Evolutionary conservation across 2,329 filamentous ascomycete genomes (phyloP).

Genomic region (Fusarium burgessii): DNA sequence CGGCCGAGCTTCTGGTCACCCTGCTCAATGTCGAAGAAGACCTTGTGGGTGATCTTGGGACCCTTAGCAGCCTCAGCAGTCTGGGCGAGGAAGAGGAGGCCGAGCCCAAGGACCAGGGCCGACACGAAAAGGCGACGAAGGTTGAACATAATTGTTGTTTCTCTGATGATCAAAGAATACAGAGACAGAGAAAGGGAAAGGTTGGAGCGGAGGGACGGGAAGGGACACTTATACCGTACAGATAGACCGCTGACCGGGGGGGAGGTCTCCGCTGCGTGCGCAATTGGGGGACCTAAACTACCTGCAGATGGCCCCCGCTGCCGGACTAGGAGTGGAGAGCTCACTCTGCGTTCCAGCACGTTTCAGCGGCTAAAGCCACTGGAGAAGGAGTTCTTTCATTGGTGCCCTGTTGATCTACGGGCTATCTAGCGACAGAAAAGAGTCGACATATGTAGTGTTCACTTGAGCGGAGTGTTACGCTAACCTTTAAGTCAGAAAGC

Average conservation of each 20-base stretch:
- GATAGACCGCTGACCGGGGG: conserved; percentile 27
- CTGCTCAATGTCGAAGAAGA: conserved; percentile 86
- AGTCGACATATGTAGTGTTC: background rate
- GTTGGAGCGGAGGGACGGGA: conserved; percentile 26
- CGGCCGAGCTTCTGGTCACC: conserved; percentile 80
- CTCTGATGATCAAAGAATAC: conserved; percentile 34
- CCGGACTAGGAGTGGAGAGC: conserved; percentile 31
- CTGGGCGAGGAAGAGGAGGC: conserved; percentile 81
- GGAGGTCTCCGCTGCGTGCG: conserved; percentile 28
- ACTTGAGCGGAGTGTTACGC: background rate
- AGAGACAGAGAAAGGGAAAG: conserved; percentile 14
- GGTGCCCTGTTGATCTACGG: conserved; percentile 4
- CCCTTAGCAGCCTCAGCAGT: conserved; percentile 82
- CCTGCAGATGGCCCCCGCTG: conserved; percentile 22
- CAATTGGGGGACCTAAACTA: conserved; percentile 35
- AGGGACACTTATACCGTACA: conserved; percentile 46
- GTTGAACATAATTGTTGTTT: conserved; percentile 74
- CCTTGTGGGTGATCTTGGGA: conserved; percentile 95
- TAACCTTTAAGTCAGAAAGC: conserved; percentile 10
- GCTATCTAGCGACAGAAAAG: conserved; percentile 7
- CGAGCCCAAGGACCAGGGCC: conserved; percentile 80
- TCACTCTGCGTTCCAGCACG: conserved; percentile 40
- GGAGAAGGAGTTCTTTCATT: conserved; percentile 12
- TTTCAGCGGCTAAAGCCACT: conserved; percentile 41
- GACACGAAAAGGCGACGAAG: conserved; percentile 78